Conservation (phyloP, 2,329 filamentous ascomycete species). For the Beauveria varroae region DNA sequence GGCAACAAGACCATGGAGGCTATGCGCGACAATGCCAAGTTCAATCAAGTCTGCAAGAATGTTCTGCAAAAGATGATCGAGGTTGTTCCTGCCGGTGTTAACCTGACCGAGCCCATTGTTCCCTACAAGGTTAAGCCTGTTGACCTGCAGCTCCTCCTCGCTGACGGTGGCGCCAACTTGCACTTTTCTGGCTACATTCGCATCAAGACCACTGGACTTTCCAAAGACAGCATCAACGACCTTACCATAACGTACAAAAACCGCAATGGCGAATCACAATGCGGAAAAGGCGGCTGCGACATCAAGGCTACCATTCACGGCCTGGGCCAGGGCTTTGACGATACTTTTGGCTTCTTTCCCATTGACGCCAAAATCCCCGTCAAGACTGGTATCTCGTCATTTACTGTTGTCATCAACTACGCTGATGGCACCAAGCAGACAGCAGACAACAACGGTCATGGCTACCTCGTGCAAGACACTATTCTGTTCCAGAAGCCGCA, state of each 20-base stretch:
- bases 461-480: slow-evolving; percentile 47
- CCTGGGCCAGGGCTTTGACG: slow-evolving; percentile 49
- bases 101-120: slow-evolving; percentile 42
- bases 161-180: slow-evolving; percentile 39
- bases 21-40: slow-evolving; percentile 36
- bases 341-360: slow-evolving; percentile 50
- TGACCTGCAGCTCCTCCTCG: slow-evolving; percentile 46
- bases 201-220: slow-evolving; percentile 43
- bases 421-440: slow-evolving; percentile 36
- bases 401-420: slow-evolving; percentile 45
- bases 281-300: slow-evolving; percentile 34
- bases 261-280: slow-evolving; percentile 40
- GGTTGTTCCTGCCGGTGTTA: slow-evolving; percentile 44
- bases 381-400: slow-evolving; percentile 53
- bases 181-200: slow-evolving; percentile 49
- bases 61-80: slow-evolving; percentile 56
- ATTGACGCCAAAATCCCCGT: slow-evolving; percentile 44
- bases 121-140: slow-evolving; percentile 55
- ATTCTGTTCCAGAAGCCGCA: slow-evolving; percentile 49
- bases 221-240: slow-evolving; percentile 33
- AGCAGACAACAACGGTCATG: slow-evolving; percentile 51
- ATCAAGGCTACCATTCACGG: slow-evolving; percentile 40
- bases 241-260: slow-evolving; percentile 50
- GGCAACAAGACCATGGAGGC: slow-evolving; percentile 45
- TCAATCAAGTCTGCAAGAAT: slow-evolving; percentile 39